Percentiles rank a stretch among this genome's conserved stretches.
These are phyloP conservation scores for Xylaria sp. DNA, from an alignment of 2,329 filamentous ascomycete genomes.

Conservation along the genomic window DNA sequence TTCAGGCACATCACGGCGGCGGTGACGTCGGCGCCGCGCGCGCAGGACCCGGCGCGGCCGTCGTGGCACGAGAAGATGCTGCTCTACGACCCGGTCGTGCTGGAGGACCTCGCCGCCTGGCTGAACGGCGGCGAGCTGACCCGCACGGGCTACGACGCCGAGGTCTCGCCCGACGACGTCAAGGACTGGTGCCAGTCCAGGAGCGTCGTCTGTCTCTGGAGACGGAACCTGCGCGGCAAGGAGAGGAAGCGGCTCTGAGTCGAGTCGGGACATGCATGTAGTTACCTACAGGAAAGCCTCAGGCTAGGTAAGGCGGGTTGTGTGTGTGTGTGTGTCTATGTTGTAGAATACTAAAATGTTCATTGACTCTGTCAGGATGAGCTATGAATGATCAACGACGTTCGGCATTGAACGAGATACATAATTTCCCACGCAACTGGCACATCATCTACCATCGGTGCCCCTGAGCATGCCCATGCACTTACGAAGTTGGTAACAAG, in stretches of 20 bases:
- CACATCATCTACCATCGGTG: no score
- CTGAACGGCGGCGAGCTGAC: conserved; percentile 73
- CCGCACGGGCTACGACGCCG: conserved; percentile 64
- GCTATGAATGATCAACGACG: no score
- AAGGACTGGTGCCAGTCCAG: conserved; percentile 89
- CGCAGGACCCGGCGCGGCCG: conserved; percentile 52
- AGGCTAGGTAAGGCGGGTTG: no score
- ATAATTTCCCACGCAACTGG: no score
- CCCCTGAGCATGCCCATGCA: no score
- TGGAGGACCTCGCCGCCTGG: conserved; percentile 85
- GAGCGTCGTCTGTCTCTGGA: conserved; percentile 83
- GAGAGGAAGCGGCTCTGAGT: conserved; percentile 55
- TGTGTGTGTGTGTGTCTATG: no score
- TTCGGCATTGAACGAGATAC: no score
- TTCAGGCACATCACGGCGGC: conserved; percentile 60
- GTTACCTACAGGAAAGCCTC: no score
- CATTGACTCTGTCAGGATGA: no score
- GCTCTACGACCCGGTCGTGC: conserved; percentile 85
- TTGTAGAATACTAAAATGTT: no score
- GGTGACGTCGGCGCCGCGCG: conserved; percentile 53
- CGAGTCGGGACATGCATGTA: neutral
- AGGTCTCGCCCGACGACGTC: conserved; percentile 66
- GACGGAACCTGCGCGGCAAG: conserved; percentile 54
- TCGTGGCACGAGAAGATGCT: conserved; percentile 94
- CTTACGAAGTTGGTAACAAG: no score